These are phyloP conservation scores for Cyanophora paradoxa DNA, from an alignment of 78 protist species.

Conservation along the genomic window DNA sequence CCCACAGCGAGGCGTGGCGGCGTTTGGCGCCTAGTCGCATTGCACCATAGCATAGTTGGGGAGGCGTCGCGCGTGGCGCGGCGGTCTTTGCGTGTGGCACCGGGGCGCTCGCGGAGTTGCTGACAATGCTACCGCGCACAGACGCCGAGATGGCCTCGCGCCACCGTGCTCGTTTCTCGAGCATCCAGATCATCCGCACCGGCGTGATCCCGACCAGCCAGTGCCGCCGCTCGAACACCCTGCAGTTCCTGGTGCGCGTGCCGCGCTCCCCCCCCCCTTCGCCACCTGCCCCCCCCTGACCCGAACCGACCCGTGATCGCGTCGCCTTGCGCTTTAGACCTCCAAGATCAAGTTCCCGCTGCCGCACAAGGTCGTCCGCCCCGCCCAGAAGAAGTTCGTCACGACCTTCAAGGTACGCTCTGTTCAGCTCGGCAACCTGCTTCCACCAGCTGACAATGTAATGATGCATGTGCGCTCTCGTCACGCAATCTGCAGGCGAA, in stretches of 20 bases:
- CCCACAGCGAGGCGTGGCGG: background rate
- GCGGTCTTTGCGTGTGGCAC: background rate
- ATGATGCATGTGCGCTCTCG: too few species aligned
- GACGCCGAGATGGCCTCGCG: constrained; percentile 94
- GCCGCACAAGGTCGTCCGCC: constrained; percentile 18
- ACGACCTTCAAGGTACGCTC: constrained; percentile 12
- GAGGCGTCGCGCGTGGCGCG: background rate
- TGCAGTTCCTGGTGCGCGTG: constrained; percentile 59
- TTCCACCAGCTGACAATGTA: too few species aligned
- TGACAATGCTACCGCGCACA: background rate
- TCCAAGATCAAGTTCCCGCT: constrained; percentile 43
- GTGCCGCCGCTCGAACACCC: constrained; percentile 50
- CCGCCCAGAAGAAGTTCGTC: constrained; percentile 1
- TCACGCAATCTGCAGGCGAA: too few species aligned
- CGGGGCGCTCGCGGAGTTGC: background rate
- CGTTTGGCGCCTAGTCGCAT: background rate
- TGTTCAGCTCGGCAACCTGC: too few species aligned
- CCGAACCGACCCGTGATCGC: background rate
- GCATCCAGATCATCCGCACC: constrained; percentile 87
- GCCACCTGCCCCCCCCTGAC: background rate
- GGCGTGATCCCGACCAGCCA: constrained; percentile 56
- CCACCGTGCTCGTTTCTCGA: constrained; percentile 77
- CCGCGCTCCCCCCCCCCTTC: background rate
- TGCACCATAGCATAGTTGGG: background rate
- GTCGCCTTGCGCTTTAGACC: background rate